Evolutionary conservation across 768 basidiomycete species (phyloP).

Genomic region (Amanita exitialis): DNA sequence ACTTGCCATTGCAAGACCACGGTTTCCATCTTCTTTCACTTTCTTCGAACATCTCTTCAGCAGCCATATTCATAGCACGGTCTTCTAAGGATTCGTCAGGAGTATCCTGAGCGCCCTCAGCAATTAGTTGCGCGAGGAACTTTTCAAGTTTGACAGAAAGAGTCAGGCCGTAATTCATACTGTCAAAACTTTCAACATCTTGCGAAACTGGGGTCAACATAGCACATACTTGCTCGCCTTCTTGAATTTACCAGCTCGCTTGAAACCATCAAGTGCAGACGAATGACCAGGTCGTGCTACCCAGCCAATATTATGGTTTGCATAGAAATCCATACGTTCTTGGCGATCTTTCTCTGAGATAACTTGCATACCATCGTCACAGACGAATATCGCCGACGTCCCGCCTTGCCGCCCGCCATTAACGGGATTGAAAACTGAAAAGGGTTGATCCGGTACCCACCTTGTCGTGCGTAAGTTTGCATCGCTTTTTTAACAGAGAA

Average conservation of each 20-base stretch:
- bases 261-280: conserved; percentile 72
- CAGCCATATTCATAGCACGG: conserved; percentile 59
- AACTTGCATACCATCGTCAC: conserved; percentile 77
- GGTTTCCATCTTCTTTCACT: conserved; percentile 44
- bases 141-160: conserved; percentile 55
- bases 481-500: conserved; percentile 77
- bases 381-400: conserved; percentile 69
- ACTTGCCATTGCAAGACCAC: conserved; percentile 69
- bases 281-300: conserved; percentile 69
- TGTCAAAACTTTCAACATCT: conserved; percentile 15
- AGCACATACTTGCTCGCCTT: conserved; percentile 50
- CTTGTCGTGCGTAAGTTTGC: conserved; percentile 81
- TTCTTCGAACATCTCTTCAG: conserved; percentile 63
- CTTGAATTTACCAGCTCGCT: conserved; percentile 88
- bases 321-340: conserved; percentile 67
- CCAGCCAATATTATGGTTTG: conserved; percentile 68
- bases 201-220: neutral
- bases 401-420: conserved; percentile 27
- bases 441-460: conserved; percentile 14
- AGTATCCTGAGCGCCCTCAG: conserved; percentile 29
- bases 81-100: conserved; percentile 54
- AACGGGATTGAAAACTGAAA: neutral
- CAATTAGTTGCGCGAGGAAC: conserved; percentile 36
- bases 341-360: conserved; percentile 51
- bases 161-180: conserved; percentile 72